phyloP scores from a whole-genome alignment of 2,329 filamentous ascomycete genomes.

The Pestalotiopsis sp. region DNA sequence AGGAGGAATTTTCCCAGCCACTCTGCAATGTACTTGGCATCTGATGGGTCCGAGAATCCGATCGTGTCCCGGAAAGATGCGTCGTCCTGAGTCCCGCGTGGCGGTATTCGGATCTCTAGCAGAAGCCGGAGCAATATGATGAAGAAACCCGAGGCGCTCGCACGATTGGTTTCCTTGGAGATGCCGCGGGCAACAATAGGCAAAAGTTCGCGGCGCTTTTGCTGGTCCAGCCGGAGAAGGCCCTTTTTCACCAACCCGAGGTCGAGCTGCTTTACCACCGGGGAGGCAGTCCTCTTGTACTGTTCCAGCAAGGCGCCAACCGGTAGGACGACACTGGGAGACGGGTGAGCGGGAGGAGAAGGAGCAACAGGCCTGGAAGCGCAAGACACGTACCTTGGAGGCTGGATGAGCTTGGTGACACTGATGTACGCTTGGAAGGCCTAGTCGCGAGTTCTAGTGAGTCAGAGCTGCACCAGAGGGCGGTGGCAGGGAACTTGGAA shows the following conservation, averaged over 20 bases:
- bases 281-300: slow-evolving; percentile 77
- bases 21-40: slow-evolving; percentile 73
- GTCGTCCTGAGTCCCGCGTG: slow-evolving; percentile 80
- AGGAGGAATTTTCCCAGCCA: slow-evolving; percentile 81
- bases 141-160: slow-evolving; percentile 66
- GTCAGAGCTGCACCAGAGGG: not conserved
- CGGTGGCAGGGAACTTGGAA: not conserved
- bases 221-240: slow-evolving; percentile 48
- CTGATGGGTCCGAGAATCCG: slow-evolving; percentile 66
- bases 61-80: slow-evolving; percentile 65
- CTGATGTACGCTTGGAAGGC: slow-evolving; percentile 54
- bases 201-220: slow-evolving; percentile 73
- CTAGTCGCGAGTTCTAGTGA: slow-evolving; percentile 30
- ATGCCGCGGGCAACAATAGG: slow-evolving; percentile 71
- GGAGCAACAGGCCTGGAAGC: not conserved
- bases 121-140: slow-evolving; percentile 81
- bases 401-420: slow-evolving; percentile 58
- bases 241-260: slow-evolving; percentile 89
- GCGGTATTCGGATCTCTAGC: slow-evolving; percentile 70
- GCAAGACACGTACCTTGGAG: slow-evolving; percentile 44
- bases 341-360: not conserved
- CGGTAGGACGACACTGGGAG: slow-evolving; percentile 72
- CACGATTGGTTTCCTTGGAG: slow-evolving; percentile 56
- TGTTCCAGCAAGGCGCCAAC: slow-evolving; percentile 85
- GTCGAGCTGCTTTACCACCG: slow-evolving; percentile 85